These are phyloP conservation scores for Ziziphus jujuba DNA, from an alignment of 306 rosid genomes.

Conservation along the genomic window DNA sequence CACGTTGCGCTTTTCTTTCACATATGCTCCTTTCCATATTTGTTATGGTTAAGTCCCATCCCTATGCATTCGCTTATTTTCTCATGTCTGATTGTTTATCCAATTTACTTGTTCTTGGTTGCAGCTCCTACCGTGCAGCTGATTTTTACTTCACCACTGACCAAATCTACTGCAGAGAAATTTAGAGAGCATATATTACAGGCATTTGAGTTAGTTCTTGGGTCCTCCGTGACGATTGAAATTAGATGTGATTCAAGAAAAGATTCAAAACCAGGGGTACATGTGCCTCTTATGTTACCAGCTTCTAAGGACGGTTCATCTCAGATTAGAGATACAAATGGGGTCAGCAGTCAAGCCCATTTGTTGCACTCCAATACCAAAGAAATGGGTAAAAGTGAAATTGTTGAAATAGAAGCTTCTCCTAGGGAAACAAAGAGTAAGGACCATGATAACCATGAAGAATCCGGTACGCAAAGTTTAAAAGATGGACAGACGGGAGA, in stretches of 20 bases:
- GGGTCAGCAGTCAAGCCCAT: slow-evolving; percentile 40
- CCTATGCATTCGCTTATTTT: not conserved
- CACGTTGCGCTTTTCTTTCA: not conserved
- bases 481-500: slow-evolving; percentile 45
- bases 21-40: not conserved
- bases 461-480: slow-evolving; percentile 37
- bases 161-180: slow-evolving; percentile 85
- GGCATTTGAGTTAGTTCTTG: slow-evolving; percentile 79
- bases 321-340: slow-evolving; percentile 50
- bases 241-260: slow-evolving; percentile 67
- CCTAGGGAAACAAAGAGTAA: slow-evolving; percentile 47
- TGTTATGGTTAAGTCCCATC: not conserved
- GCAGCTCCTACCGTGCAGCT: slow-evolving; percentile 95
- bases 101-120: slow-evolving; percentile 23
- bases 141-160: slow-evolving; percentile 65
- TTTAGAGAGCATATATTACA: slow-evolving; percentile 67
- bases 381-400: slow-evolving; percentile 64
- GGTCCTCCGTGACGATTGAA: slow-evolving; percentile 77
- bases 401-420: slow-evolving; percentile 71
- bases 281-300: slow-evolving; percentile 51
- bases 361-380: slow-evolving; percentile 32
- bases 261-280: slow-evolving; percentile 44
- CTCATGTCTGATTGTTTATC: slow-evolving; percentile 19
- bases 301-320: slow-evolving; percentile 43
- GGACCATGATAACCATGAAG: slow-evolving; percentile 40